Base-by-base conservation (phyloP, 2,329 filamentous ascomycete species). In the Colletotrichum echinochloae region DNA sequence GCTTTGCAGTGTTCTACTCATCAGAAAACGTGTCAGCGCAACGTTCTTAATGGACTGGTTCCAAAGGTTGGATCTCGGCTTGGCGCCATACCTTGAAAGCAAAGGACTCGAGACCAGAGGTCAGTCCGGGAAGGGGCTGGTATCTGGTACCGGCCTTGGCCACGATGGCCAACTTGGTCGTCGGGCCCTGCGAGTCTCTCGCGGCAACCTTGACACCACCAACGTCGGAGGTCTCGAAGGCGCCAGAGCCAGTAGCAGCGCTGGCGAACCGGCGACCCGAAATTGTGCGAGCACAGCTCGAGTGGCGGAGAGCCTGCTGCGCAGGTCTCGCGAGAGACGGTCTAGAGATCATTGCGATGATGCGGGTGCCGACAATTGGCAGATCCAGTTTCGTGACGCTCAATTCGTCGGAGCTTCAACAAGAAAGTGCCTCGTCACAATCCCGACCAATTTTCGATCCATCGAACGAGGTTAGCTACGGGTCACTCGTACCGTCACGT, bases 91-190 rank as follows among this genome's bases (percentile, higher is more conserved):
- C 96, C 93, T 97, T 97, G 90, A 98, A 99, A 75, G 97, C 95
- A 86, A 97, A 99, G 82, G 94, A 93, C 86, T 96, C 93, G 75
- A 99, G 89, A 70, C 92, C 95, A 79, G 95, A 92, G 74, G 95
- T 92, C 82, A 98, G 88, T 75, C 96, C 96, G 73, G 96, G 96
- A 75, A 93, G 88, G 74, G 93, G 89, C 87, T 99, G 91, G 84
- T 95, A 98, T 83, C 96, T 89, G 74, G 95, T 97, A 79, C 96
- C 96, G 74, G 94, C 96, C 88, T 97, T 97, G 76, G 95, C 90
- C 80, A 99, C 94, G 74, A 99, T 84, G 66, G 95, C 94, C 75
- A 99, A 88, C 79, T 94, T 97, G 73, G 95, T 94, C 73, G 95
- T 97, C 75, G 94, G 93, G 74, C 94, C 94, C 74, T 93, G 89